These are phyloP conservation scores for Pichia kudriavzevii DNA, from an alignment of 1,139 yeast species.

Conservation along the genomic window DNA sequence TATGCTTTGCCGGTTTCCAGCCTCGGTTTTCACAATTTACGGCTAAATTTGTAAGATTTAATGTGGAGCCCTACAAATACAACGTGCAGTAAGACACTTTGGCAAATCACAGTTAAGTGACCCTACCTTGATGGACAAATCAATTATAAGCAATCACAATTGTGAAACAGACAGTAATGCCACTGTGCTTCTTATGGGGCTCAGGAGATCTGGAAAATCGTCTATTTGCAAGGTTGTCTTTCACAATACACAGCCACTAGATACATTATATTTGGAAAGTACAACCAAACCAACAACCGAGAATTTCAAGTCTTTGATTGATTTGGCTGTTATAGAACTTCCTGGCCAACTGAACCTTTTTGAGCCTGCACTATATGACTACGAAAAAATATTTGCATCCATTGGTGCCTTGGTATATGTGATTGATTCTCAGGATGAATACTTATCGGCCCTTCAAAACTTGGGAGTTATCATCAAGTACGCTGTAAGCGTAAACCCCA, in stretches of 20 bases:
- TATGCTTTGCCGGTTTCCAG: no score
- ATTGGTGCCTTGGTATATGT: conserved; percentile 95
- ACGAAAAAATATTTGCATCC: conserved; percentile 66
- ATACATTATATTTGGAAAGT: conserved; percentile 82
- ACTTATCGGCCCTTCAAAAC: conserved; percentile 82
- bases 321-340: conserved; percentile 86
- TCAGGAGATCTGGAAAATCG: conserved; percentile 72
- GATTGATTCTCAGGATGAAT: conserved; percentile 92
- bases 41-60: no score
- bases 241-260: conserved; percentile 94
- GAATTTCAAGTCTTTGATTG: conserved; percentile 63
- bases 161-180: conserved; percentile 46
- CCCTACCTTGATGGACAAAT: conserved; percentile 11
- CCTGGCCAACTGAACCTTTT: conserved; percentile 92
- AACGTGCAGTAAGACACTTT: no score
- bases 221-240: conserved; percentile 92
- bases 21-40: no score
- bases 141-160: conserved; percentile 1
- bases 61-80: no score
- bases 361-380: conserved; percentile 67
- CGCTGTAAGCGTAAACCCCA: conserved; percentile 80
- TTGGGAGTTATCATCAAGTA: conserved; percentile 82
- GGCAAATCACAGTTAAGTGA: no score
- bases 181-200: conserved; percentile 77
- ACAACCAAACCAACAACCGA: conserved; percentile 85